Percentiles rank a stretch among this genome's conserved stretches.
Evolutionary conservation across 2,329 filamentous ascomycete genomes (phyloP).

Genomic region (Monilinia vaccinii-corymbosi): DNA sequence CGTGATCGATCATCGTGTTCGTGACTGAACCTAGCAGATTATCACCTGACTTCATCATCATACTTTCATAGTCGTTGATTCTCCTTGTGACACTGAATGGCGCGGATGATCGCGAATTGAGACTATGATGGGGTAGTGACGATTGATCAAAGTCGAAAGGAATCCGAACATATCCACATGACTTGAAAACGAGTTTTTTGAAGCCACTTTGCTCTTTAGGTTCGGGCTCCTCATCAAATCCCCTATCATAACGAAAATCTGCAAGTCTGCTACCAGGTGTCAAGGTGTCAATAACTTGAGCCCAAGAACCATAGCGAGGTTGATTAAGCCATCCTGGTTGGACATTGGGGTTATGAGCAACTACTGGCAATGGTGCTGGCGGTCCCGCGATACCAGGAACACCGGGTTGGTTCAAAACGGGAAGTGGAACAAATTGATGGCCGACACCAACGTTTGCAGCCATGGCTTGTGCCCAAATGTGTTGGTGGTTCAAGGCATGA

Average conservation of each 20-base stretch:
- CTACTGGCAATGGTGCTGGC: neutral
- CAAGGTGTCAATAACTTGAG: slow-evolving; percentile 38
- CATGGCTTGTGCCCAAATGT: slow-evolving; percentile 5
- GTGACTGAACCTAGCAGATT: slow-evolving; percentile 19
- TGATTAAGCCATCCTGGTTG: slow-evolving; percentile 28
- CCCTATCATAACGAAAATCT: slow-evolving; percentile 32
- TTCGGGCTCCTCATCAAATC: slow-evolving; percentile 25
- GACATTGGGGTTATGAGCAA: slow-evolving; percentile 3
- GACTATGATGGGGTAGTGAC: slow-evolving; percentile 13
- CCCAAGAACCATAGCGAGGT: slow-evolving; percentile 40
- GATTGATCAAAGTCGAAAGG: slow-evolving; percentile 28
- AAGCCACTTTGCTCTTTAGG: slow-evolving; percentile 16
- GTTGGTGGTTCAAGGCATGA: slow-evolving; percentile 3
- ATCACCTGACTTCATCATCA: slow-evolving; percentile 28
- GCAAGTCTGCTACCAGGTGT: slow-evolving; percentile 38
- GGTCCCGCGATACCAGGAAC: neutral
- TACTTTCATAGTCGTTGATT: slow-evolving; percentile 19
- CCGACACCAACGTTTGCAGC: neutral
- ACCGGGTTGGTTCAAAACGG: neutral
- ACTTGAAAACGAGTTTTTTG: slow-evolving; percentile 22
- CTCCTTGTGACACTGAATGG: slow-evolving; percentile 18
- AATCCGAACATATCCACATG: slow-evolving; percentile 27
- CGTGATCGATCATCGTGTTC: slow-evolving; percentile 21
- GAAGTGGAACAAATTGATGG: neutral
- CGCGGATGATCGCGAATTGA: neutral